Evolutionary conservation across 2,329 filamentous ascomycete species (phyloP).

Genomic region (Pseudogymnoascus sp.): DNA sequence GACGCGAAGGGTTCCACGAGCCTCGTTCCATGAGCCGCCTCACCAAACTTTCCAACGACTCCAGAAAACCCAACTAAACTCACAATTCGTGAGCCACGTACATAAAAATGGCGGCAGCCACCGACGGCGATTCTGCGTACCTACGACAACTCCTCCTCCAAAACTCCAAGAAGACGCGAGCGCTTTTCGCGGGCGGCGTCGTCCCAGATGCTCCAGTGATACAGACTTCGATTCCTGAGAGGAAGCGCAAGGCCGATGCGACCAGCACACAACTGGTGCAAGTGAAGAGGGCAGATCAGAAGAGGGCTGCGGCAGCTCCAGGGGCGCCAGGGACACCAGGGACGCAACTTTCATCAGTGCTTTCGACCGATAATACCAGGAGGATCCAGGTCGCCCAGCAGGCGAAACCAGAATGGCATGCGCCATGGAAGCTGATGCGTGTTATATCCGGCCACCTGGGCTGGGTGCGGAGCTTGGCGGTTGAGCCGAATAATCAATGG

Average conservation of each 20-base stretch:
- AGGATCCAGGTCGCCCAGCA: conserved; percentile 45
- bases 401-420: conserved; percentile 86
- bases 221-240: not conserved
- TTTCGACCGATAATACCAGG: conserved; percentile 7
- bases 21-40: conserved; percentile 8
- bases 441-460: conserved; percentile 95
- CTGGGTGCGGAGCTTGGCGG: conserved; percentile 83
- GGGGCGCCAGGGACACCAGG: not conserved
- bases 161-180: conserved; percentile 36
- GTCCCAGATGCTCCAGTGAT: conserved; percentile 5
- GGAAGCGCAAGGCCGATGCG: conserved; percentile 19
- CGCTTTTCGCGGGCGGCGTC: conserved; percentile 31
- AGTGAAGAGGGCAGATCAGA: conserved; percentile 29
- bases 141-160: conserved; percentile 34
- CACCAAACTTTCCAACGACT: conserved; percentile 2
- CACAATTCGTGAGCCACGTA: conserved; percentile 1
- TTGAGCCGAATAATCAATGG: conserved; percentile 96
- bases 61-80: not conserved
- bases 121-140: conserved; percentile 25
- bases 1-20: conserved; percentile 14
- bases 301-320: not conserved
- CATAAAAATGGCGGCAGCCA: conserved; percentile 25
- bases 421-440: conserved; percentile 96
- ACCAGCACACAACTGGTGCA: conserved; percentile 20
- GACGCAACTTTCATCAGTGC: conserved; percentile 8